Percentiles rank a stretch among this genome's conserved stretches.
Evolutionary conservation across 2,329 filamentous ascomycete genomes (phyloP).

Genomic region (Colletotrichum tamarilloi): DNA sequence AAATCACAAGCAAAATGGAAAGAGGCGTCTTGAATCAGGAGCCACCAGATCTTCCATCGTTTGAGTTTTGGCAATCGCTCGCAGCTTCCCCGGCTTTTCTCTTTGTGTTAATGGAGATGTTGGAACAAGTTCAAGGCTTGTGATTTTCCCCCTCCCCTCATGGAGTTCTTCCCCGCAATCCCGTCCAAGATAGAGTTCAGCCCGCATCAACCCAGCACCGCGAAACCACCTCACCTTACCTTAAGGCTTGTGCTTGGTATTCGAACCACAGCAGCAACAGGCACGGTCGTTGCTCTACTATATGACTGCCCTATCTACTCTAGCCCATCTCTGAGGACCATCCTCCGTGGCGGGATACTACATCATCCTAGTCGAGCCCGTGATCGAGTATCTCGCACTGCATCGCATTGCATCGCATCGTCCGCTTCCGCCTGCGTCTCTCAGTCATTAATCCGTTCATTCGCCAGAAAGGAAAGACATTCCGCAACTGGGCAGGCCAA

Average conservation of each 20-base stretch:
- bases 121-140: slow-evolving; percentile 13
- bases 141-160: background rate
- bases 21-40: background rate
- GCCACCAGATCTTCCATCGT: background rate
- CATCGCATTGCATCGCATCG: background rate
- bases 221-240: background rate
- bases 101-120: background rate
- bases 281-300: slow-evolving; percentile 13
- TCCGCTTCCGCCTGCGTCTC: background rate
- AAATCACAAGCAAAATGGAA: slow-evolving; percentile 28
- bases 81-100: slow-evolving; percentile 14
- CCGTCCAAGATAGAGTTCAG: slow-evolving; percentile 34
- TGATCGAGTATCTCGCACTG: background rate
- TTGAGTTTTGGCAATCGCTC: slow-evolving; percentile 8
- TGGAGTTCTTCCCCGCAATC: slow-evolving; percentile 21
- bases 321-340: slow-evolving; percentile 21
- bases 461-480: background rate
- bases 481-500: slow-evolving; percentile 3
- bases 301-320: slow-evolving; percentile 1
- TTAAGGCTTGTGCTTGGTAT: background rate
- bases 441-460: background rate
- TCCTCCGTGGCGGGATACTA: slow-evolving; percentile 17
- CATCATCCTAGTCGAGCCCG: slow-evolving; percentile 1
- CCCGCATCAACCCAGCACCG: slow-evolving; percentile 19
- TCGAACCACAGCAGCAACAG: slow-evolving; percentile 11